Conservation (phyloP, 2,329 filamentous ascomycete species). For the Alternaria triticina region DNA sequence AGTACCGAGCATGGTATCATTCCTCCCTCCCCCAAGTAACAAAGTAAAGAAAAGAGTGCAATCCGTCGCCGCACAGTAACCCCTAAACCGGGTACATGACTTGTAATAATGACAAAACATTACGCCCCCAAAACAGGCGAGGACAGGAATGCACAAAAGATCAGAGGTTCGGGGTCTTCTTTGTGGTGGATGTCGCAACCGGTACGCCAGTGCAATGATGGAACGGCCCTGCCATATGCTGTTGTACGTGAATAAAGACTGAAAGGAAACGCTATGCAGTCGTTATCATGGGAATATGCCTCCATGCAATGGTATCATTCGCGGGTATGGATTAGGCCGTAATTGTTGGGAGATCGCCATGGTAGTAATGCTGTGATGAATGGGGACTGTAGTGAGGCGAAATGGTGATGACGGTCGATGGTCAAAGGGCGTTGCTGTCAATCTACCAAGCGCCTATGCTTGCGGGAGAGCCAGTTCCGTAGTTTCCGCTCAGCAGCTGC, state of each 20-base stretch:
- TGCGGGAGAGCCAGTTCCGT: constrained; percentile 60
- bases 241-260: constrained; percentile 23
- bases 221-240: constrained; percentile 28
- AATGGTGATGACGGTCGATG: background rate
- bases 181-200: constrained; percentile 2
- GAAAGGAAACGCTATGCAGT: constrained; percentile 47
- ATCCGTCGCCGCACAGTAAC: background rate
- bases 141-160: constrained; percentile 2
- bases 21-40: background rate
- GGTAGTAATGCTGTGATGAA: constrained; percentile 5
- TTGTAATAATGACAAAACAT: constrained; percentile 21
- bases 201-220: constrained; percentile 21
- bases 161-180: constrained; percentile 1
- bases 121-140: constrained; percentile 19
- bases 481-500: constrained; percentile 63
- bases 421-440: background rate
- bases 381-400: background rate
- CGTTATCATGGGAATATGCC: constrained; percentile 35
- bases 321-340: constrained; percentile 15
- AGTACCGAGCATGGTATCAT: background rate
- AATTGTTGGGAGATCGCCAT: constrained; percentile 3
- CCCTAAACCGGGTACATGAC: background rate
- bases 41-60: constrained; percentile 5
- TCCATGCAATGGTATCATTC: constrained; percentile 27
- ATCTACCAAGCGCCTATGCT: constrained; percentile 63